Evolutionary conservation across 805 yeast species (phyloP), one percentile per base, ranked within the genome.

Genomic region (Blastobotrys robertii): DNA sequence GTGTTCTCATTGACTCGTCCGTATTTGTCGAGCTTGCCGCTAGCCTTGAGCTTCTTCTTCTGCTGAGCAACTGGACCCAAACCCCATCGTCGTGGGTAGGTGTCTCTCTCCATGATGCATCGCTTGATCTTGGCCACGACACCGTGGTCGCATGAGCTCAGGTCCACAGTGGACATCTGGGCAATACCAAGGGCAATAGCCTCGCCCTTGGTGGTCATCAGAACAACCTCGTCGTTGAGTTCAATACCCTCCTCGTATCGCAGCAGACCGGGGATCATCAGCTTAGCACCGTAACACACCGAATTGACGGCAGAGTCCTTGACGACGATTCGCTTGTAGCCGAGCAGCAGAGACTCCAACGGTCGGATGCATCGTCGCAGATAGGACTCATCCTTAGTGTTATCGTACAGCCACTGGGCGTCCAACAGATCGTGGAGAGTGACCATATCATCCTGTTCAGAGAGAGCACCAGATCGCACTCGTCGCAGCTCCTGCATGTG

Each of bases 401-500:
- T 92, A 67, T 92, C 98, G 62, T 86, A 92, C 52, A 83, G 79
- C 86, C 95, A 92, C 72, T 92, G 98, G 45, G 98, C 98, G 65
- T 92, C 98, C 67, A 92, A 72, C 42, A 92, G 92, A 69, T 92
- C 98, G 69, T 92, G 98, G 60, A 92, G 74, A 49, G 98, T 88
- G 46, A 92, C 96, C 72, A 92, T 70, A 66, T 82, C 81, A 62
- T 92, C 97, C 57, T 72, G 74, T 69, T 92, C 98, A 58, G 80
- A 73, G 62, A 92, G 63, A 46, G 97, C 97, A 64, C 98, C 98
- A 39, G 95, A 84, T 71, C 98, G 81, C 50, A 92, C 98, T 75
- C 98, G 88, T 72, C 98, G 86, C 59, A 92, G 81, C 71, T 92
- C 98, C 76, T 92, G 98, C 98, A 92, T 92, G 72, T 92, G 98